Evolutionary conservation across 306 rosid species (phyloP), one percentile per base, ranked within the genome.

Genomic region (Rosa lucieae): DNA sequence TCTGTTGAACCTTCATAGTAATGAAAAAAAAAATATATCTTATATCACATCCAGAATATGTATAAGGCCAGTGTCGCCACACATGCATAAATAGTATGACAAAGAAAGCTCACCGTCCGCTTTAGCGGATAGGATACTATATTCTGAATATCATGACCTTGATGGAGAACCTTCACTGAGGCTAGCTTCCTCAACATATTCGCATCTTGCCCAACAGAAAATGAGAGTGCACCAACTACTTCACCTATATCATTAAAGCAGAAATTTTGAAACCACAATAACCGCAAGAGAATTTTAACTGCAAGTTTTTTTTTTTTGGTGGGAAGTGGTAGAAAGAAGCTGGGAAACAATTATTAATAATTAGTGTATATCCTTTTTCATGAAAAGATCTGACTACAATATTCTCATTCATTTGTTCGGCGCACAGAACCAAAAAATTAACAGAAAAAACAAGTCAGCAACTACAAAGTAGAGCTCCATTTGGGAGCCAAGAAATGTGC

Each of bases 211-310:
- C 98, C 99, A 47, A 93, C 98, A 79, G 93, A 71, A 88, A 91
- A 92, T 15, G 97, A 95, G 80, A 95, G 86, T 65, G 98, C 88
- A 72, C 97, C 97, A 46, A 95, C 92, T 62, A 95, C 94, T 85
- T 95, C 98, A 80, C 99, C 99, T 95, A 84, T 70, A 78, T 43
- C 40, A 67, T 75, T 75, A 70, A 77, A 75, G 46, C 56, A 71
- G 17, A 47, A 58, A 47, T 83, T 84, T 37, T 55, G 53, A 83
- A 49, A 53, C 37, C 59, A 78, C 69, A 55, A 40, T 4, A 72
- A 35, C 73, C n/a, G 37, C 9, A 17, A 11, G 43, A 51, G 32
- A 63, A 53, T 6, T 69, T 46, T 39, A 21, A 0, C 3, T n/a
- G 21, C 10, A 48, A 26, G 46, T 63, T 63, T 13, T 51, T 9